Base-by-base conservation (phyloP, 1,284 basidiomycete genomes). In the Apiotrichum sp. region DNA sequence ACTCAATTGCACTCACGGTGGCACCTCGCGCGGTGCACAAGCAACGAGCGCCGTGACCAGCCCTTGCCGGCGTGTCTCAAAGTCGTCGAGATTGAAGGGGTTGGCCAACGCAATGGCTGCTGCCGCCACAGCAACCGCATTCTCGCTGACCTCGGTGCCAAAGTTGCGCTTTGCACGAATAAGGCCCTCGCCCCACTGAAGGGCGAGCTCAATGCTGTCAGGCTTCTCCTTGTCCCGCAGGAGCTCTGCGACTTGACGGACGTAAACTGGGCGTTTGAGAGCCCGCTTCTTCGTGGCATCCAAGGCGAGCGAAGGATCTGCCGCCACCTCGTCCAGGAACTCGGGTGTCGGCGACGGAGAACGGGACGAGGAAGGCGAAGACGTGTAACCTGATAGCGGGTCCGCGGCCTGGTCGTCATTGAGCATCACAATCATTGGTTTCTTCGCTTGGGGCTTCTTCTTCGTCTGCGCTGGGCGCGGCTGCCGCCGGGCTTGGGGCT, bases 261-360 rank as follows among this genome's bases (percentile, higher is more conserved):
- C 82, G 70, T 93, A 95, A 6, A 93, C 87, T 0, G 91, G 91
- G 11, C 83, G 80, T 41, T 80, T 68, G 32, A 87, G 79, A 65
- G 86, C 89, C 70, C 83, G 85, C 56, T 79, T 75, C 50, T 72
- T 70, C 0, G 66, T 59, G 0, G 66, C 68, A 45, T 76, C 75
- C 3, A 74, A 52, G 0, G 71, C 72, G 29, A 93, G 77, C 0
- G 87, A 86, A 0, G 91, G 91, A 64, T 95, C 90, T 50, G 82
- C 84, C 64, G 89, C 86, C n/a, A 90, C 84, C 65, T 89, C 88
- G 8, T 82, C 85, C 3, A 93, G 80, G 59, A 89, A 87, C 2
- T 84, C 84, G 0, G 84, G 84, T 0, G 86, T 87, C 0, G 90
- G 90, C 1, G 90, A 92, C 1, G 83, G 74, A 0, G 88, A 84